Evolutionary conservation across 768 basidiomycete genomes (phyloP).

Genomic region (Russula earlei): DNA sequence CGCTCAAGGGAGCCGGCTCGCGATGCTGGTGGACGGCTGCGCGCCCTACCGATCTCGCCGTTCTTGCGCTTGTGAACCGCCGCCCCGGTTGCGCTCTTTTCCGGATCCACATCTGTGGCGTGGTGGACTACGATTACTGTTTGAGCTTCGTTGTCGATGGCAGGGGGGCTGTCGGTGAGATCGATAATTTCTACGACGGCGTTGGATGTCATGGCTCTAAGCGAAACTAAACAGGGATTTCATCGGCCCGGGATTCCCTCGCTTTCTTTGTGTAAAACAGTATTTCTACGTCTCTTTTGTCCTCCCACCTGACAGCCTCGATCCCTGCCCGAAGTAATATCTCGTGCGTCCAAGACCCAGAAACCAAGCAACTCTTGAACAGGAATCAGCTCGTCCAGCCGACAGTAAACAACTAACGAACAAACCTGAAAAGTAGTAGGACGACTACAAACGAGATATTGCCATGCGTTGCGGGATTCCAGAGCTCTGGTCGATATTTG

Average conservation of each 20-base stretch:
- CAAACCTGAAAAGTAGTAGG: constrained; percentile 49
- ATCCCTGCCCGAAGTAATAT: constrained; percentile 26
- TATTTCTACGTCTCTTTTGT: neutral
- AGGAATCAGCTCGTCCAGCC: neutral
- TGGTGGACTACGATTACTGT: neutral
- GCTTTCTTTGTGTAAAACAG: neutral
- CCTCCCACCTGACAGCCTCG: neutral
- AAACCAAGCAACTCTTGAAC: constrained; percentile 32
- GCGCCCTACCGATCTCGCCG: neutral
- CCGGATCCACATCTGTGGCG: neutral
- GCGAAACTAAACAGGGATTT: neutral
- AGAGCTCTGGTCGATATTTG: constrained; percentile 38
- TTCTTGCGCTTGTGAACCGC: constrained; percentile 6
- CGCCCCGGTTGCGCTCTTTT: neutral
- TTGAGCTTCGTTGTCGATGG: neutral
- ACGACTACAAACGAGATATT: constrained; percentile 58
- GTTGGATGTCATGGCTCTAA: constrained; percentile 8
- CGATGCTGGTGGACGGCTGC: neutral
- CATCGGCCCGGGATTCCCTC: neutral
- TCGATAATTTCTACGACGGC: constrained; percentile 15
- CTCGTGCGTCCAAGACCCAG: constrained; percentile 29
- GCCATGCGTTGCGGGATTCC: constrained; percentile 71
- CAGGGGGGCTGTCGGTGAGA: constrained; percentile 7
- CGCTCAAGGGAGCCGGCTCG: neutral
- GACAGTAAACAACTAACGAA: neutral